These are phyloP conservation scores for Penicillium sp. DNA, from an alignment of 2,329 filamentous ascomycete genomes.

Conservation along the genomic window DNA sequence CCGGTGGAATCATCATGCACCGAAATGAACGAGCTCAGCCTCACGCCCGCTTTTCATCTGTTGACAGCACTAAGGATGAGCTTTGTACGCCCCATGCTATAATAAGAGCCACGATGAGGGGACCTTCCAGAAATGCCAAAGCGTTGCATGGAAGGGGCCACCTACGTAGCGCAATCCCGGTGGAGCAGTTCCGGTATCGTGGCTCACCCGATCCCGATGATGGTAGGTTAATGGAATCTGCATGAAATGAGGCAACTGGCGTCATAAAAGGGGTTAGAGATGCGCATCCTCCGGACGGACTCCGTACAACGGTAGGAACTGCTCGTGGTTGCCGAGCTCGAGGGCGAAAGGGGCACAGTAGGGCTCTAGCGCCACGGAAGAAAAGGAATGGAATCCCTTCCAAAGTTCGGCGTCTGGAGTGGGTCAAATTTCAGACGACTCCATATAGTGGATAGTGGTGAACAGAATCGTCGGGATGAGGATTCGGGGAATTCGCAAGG, in stretches of 20 bases:
- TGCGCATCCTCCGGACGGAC: too few species aligned
- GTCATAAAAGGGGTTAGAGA: too few species aligned
- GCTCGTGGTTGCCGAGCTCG: too few species aligned
- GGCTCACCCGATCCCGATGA: too few species aligned
- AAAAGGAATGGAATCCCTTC: too few species aligned
- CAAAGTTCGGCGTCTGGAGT: neutral
- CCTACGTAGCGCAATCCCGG: too few species aligned
- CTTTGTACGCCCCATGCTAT: constrained; percentile 2
- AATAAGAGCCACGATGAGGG: neutral
- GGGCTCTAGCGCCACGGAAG: neutral
- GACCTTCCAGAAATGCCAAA: constrained; percentile 15
- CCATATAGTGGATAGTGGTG: neutral
- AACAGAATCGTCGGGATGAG: neutral
- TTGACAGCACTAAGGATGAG: constrained; percentile 1
- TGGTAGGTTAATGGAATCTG: too few species aligned
- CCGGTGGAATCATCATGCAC: too few species aligned
- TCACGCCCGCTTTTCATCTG: constrained; percentile 3
- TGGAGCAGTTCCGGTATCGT: too few species aligned
- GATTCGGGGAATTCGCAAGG: constrained; percentile 1
- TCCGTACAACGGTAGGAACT: too few species aligned
- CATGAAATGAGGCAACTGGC: too few species aligned
- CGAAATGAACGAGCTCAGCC: constrained; percentile 6
- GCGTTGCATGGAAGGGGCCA: constrained; percentile 6
- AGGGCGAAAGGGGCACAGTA: neutral
- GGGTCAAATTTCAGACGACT: too few species aligned